These are phyloP conservation scores for Solanum sparsipilum DNA, from an alignment of 257 asterid genomes.

Conservation along the genomic window DNA sequence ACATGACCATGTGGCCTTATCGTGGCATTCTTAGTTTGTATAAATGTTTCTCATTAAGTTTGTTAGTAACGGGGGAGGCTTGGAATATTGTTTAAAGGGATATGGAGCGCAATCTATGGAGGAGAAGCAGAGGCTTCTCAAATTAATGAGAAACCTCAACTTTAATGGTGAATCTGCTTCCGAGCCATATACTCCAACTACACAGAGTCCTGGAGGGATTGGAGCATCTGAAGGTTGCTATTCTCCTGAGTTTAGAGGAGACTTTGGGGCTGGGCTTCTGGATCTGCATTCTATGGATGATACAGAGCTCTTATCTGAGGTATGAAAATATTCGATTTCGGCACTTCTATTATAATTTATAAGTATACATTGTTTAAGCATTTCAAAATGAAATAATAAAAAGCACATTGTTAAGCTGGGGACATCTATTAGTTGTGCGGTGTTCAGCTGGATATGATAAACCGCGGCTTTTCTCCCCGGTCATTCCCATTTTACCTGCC, in stretches of 20 bases:
- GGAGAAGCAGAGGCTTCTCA: constrained; percentile 92
- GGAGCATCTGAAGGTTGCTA: constrained; percentile 54
- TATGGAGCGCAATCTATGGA: constrained; percentile 95
- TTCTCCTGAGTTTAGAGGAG: constrained; percentile 88
- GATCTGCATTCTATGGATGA: constrained; percentile 98
- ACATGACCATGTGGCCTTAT: background rate
- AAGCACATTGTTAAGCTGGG: constrained; percentile 7
- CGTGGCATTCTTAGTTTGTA: background rate
- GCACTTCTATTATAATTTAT: background rate
- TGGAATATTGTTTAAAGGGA: constrained; percentile 31
- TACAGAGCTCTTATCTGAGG: constrained; percentile 97
- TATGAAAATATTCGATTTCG: constrained; percentile 15
- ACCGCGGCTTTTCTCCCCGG: background rate
- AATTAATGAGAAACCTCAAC: constrained; percentile 91
- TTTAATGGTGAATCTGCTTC: constrained; percentile 80
- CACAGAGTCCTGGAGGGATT: constrained; percentile 59
- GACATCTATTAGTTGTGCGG: background rate
- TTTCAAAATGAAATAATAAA: background rate
- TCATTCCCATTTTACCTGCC: background rate
- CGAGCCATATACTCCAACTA: constrained; percentile 67
- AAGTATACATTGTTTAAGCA: background rate
- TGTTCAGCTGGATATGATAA: background rate
- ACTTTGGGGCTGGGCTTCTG: constrained; percentile 92
- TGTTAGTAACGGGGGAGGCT: background rate
- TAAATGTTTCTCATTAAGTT: background rate